Base-by-base conservation (phyloP, 352 stramenopile genomes). In the Phytopythium litorale region DNA sequence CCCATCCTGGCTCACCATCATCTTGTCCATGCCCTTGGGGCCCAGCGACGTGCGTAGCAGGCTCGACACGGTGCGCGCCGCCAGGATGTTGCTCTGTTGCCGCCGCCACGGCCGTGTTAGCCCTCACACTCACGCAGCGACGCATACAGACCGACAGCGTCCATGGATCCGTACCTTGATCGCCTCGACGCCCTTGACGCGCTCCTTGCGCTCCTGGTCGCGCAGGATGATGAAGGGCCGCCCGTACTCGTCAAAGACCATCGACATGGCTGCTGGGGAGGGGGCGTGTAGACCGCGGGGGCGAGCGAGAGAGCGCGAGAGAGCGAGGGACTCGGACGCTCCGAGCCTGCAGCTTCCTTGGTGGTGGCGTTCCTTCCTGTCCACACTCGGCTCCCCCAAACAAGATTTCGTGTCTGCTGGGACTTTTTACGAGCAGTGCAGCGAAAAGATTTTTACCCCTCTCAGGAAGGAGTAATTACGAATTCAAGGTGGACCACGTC, bases 191-290 rank as follows among this genome's bases (percentile, higher is more conserved):
- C 98, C 98, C 81, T 99, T 99, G 56, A 99, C 89, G 57, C 98
- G 95, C 61, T 97, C 83, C 87, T 99, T 99, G 52, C 90, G 86
- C 77, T 99, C 97, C 76, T 99, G 98, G 76, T 99, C 98, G 67
- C 97, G 89, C 76, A 99, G 87, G 80, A 99, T 99, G 73, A 99
- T 99, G 78, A 99, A 99, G 68, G 98, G 98, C 62, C 98, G 87
- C 60, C 98, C 98, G 87, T 99, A 99, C 82, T 99, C 98, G 91
- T 99, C 98, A 94, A 96, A 96, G 68, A 96, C 80, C 87, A 96
- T 94, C 71, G 87, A 96, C 87, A 96, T 96, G 71, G 60, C 78
- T 72, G 64, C 73, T 59, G 19, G 38, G n/a, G 32, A 40, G 32
- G 15, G n/a, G 11, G 23, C 16, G 25, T 25, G n/a, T 28, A 25